A percentile compares a stretch with the other conserved stretches of the same genome.
Conservation (phyloP, 75 land plant species). For the Pseudotsuga menziesii region DNA sequence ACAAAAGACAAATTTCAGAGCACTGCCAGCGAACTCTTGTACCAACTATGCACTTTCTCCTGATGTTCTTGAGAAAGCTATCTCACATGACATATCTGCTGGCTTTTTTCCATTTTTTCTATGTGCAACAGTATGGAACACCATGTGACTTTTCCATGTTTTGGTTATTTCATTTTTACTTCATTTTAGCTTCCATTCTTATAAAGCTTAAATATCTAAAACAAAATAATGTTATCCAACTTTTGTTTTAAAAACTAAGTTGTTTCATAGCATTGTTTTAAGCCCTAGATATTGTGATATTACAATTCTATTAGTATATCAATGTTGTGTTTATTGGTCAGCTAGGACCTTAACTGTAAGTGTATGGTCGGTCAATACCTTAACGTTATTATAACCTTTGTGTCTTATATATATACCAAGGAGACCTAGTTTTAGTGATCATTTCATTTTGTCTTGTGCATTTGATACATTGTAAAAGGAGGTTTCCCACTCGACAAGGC, state of each 20-base stretch:
- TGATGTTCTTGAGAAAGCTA: constrained; percentile 37
- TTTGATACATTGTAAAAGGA: too few relatives aligned
- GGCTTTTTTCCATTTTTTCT: constrained; percentile 70
- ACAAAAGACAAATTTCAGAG: constrained; percentile 39
- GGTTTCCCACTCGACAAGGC: too few relatives aligned
- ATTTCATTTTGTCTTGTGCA: too few relatives aligned
- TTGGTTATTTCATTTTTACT: background rate
- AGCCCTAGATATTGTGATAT: too few relatives aligned
- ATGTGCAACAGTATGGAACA: constrained; percentile 63
- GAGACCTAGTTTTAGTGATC: too few relatives aligned
- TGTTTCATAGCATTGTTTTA: too few relatives aligned
- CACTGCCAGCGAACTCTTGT: constrained; percentile 47
- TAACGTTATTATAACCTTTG: too few relatives aligned
- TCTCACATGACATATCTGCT: constrained; percentile 36
- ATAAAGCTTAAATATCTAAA: background rate
- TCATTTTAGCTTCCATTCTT: background rate
- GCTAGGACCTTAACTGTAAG: too few relatives aligned
- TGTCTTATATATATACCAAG: too few relatives aligned
- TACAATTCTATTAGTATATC: too few relatives aligned
- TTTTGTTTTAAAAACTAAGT: background rate
- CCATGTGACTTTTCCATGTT: background rate
- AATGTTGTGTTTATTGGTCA: too few relatives aligned
- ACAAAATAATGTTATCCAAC: background rate
- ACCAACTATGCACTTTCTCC: constrained; percentile 59
- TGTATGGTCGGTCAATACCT: too few relatives aligned